A percentile compares a stretch with the other conserved stretches of the same genome.
These are phyloP conservation scores for Myxozyma mucilagina DNA, from an alignment of 805 yeast genomes.

Conservation along the genomic window DNA sequence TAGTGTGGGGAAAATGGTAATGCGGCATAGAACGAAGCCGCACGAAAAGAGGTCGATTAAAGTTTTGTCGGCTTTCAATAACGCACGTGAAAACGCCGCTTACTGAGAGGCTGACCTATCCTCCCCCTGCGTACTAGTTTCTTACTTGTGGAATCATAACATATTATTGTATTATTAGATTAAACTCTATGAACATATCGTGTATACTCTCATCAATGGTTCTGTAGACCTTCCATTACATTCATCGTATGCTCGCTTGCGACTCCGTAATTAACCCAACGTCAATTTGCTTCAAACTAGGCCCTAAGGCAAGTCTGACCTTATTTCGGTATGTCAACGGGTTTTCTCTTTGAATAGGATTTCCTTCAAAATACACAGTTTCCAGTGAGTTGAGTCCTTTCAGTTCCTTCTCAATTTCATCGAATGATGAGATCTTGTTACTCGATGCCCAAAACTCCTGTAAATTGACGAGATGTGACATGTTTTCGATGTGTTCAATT, in stretches of 20 bases:
- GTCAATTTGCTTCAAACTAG: slow-evolving; percentile 78
- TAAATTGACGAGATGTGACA: slow-evolving; percentile 64
- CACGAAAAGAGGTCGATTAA: slow-evolving; percentile 1
- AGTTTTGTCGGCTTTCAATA: background rate
- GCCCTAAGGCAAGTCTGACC: slow-evolving; percentile 68
- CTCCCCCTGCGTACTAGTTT: background rate
- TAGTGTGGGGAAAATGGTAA: background rate
- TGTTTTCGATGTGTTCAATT: slow-evolving; percentile 59
- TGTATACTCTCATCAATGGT: too few relatives aligned
- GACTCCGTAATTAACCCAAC: slow-evolving; percentile 57
- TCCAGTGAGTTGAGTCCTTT: slow-evolving; percentile 64
- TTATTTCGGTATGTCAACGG: slow-evolving; percentile 86
- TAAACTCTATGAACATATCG: background rate
- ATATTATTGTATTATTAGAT: background rate
- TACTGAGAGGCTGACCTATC: background rate
- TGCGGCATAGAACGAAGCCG: background rate
- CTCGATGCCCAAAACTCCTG: slow-evolving; percentile 94
- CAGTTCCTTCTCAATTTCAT: slow-evolving; percentile 66
- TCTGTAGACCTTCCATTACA: too few relatives aligned
- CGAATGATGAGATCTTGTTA: slow-evolving; percentile 67
- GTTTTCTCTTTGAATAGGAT: slow-evolving; percentile 74
- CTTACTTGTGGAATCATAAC: background rate
- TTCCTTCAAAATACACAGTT: slow-evolving; percentile 91
- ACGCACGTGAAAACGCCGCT: background rate
- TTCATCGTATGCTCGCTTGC: slow-evolving; percentile 17